These are phyloP conservation scores for Nicotiana sylvestris DNA, from an alignment of 257 asterid species.

Conservation along the genomic window DNA sequence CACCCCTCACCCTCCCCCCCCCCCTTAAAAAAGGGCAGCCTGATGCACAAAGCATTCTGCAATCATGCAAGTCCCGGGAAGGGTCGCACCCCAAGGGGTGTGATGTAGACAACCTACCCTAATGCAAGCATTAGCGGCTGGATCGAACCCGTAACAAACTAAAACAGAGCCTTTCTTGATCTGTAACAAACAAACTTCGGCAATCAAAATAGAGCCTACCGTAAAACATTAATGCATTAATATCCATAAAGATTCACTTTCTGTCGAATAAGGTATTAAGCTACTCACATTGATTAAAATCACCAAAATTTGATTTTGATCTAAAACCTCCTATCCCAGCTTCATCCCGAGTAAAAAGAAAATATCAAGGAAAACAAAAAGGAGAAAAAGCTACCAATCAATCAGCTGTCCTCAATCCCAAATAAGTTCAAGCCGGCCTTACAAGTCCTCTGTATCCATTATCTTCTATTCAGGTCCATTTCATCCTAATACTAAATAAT, in stretches of 20 bases:
- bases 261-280: not conserved
- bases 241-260: not conserved
- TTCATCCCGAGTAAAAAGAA: not conserved
- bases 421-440: not conserved
- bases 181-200: not conserved
- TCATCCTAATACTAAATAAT: not conserved
- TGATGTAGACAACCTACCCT: too few relatives aligned
- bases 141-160: too few relatives aligned
- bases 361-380: not conserved
- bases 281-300: not conserved
- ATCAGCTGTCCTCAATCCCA: not conserved
- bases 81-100: too few relatives aligned
- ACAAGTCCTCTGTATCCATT: not conserved
- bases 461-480: not conserved
- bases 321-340: not conserved
- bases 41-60: too few relatives aligned
- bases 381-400: not conserved
- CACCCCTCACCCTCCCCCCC: not conserved
- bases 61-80: too few relatives aligned
- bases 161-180: not conserved
- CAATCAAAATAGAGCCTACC: not conserved
- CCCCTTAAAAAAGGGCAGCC: too few relatives aligned
- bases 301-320: not conserved
- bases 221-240: not conserved
- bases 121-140: too few relatives aligned